A percentile compares a stretch with the other conserved stretches of the same genome.
Conservation (phyloP, 176 grass and related monocot genomes). For the Rhynchospora pubera region DNA sequence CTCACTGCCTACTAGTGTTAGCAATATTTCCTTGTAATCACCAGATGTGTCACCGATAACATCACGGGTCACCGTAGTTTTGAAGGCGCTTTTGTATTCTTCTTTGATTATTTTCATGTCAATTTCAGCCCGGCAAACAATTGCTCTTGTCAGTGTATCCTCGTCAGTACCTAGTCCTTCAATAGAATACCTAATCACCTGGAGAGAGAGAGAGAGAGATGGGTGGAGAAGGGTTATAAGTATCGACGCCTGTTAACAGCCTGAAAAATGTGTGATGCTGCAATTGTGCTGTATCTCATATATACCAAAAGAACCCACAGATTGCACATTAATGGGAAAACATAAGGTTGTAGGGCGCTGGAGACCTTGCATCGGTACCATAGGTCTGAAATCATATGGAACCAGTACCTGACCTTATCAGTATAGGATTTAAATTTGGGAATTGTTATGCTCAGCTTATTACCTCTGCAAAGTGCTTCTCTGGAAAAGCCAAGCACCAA, state of each 20-base stretch:
- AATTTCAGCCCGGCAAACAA: constrained; percentile 43
- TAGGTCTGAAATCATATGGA: background rate
- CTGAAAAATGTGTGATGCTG: background rate
- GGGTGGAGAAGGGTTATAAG: background rate
- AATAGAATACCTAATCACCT: constrained; percentile 65
- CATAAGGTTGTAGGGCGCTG: background rate
- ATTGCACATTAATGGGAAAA: constrained; percentile 7
- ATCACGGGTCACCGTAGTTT: constrained; percentile 37
- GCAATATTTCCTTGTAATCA: constrained; percentile 50
- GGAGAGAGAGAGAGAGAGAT: background rate
- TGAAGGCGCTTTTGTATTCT: constrained; percentile 44
- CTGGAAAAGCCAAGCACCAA: constrained; percentile 58
- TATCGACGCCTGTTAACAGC: background rate
- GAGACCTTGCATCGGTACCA: background rate
- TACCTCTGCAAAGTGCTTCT: constrained; percentile 86
- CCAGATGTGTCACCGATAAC: constrained; percentile 49
- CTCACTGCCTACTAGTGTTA: constrained; percentile 45
- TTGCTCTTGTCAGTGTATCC: constrained; percentile 68
- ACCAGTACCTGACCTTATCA: background rate
- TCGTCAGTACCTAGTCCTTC: constrained; percentile 71
- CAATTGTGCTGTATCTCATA: background rate
- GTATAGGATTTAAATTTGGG: background rate
- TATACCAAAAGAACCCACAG: background rate
- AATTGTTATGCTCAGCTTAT: background rate
- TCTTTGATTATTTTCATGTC: constrained; percentile 56